Base-by-base conservation (phyloP, 768 basidiomycete species). In the Dentipellis fragilis region DNA sequence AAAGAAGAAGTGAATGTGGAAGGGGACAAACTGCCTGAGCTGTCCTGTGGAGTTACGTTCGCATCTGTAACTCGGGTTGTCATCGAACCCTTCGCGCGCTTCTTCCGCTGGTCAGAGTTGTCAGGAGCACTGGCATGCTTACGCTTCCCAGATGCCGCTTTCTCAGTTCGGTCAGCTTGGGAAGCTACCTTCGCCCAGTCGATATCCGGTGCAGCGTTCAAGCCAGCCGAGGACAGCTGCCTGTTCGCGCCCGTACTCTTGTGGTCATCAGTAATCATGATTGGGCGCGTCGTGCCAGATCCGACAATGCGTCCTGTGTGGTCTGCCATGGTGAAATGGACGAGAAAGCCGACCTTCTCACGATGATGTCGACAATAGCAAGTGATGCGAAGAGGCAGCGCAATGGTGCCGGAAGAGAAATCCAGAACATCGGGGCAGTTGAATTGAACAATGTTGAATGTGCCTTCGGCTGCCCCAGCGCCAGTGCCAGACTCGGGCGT, bases 231-330 rank as follows among this genome's bases (percentile, higher is more conserved):
- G 22, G 23, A 6, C 9, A 12, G 19, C 16, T 49, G 47, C 2
- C 56, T 62, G 63, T 67, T 66, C n/a, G 67, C 63, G 7, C 66
- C 67, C 3, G 73, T 80, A 29, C 90, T 93, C 72, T 99, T 99
- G 73, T 99, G 96, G 69, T 99, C 96, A 73, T 99, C 96, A 1
- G 95, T 99, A 62, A 98, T 98, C 85, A 98, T 94, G 62, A 99
- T 93, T 3, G 95, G 92, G 34, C 84, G 81, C 1, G 93, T 89
- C 54, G 75, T 79, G 4, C 92, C 93, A 8, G 80, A 77, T 12
- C 90, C 94, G 53, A 98, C 82, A 49, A 91, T 70, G 19, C 87
- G 80, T 2, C 93, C 94, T 22, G 72, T 74, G 62, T 84, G 74
- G 63, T 96, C 90, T 66, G 83, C 79, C 76, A 99, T 80, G 17